Base-by-base conservation (phyloP, 2,329 filamentous ascomycete genomes). In the Canariomyces notabilis region DNA sequence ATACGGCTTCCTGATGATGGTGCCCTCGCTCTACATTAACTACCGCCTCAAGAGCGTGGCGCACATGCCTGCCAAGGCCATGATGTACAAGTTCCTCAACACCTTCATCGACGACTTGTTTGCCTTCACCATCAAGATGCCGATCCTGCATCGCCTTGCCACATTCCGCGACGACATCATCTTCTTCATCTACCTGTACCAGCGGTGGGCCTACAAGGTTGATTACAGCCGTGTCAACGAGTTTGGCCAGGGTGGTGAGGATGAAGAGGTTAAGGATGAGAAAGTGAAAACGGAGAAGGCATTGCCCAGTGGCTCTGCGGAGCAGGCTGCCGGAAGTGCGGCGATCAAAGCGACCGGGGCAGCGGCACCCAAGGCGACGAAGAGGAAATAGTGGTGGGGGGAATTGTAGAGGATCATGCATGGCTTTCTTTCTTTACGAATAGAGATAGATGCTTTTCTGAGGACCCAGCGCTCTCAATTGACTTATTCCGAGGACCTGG, bases 91-190 rank as follows among this genome's bases (percentile, higher is more conserved):
- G 72, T 95, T 95, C 70, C 73, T 97, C 55, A 96, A 97, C 72
- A 97, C 93, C 5, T 98, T 98, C 66, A 97, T 98, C 65, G 93
- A 98, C 67, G 93, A 98, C 63, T 75, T 98, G 23, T 98, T 98
- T 63, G 93, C 93, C 2, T 98, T 97, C 62, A 98, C 93, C 32
- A 96, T 98, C 73, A 97, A 97, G 73, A 98, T 98, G 93, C 93
- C 93, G 1, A 81, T 90, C 52, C 75, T 98, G 42, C 93, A 98
- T 67, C 82, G 93, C 14, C 74, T 98, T 41, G 89, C 93, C 1
- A 97, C 93, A 0, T 77, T 98, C 53, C 79, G 93, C 50, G 93
- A 98, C 64, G 93, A 98, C 62, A 76, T 98, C 55, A 97, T 98
- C 63, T 98, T 98, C 76, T 98, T 98, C 64, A 77, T 98, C 49